Evolutionary conservation across 805 yeast genomes (phyloP), one percentile per base, ranked within the genome.

Genomic region (Suhomyces xylopsoci): DNA sequence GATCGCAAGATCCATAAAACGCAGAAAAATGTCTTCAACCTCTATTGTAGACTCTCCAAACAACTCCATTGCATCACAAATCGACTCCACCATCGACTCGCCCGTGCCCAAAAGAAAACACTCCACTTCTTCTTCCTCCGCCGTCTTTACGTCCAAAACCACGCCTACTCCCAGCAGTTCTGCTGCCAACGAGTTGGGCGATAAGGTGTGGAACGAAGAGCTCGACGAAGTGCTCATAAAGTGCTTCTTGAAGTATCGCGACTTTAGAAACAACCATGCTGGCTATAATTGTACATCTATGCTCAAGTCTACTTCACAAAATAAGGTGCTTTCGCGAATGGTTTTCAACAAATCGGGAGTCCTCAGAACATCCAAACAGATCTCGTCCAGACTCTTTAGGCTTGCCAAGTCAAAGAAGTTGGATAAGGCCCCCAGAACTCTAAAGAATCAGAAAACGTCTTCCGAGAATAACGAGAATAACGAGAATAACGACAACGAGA

Each of bases 271-370:
- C 12, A 62, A 62, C 48, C 68, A 64, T 26, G 50, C 56, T 12
- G 52, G 52, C 8, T 57, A 61, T 26, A 56, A 58, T 43, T 54
- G 68, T 0, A 45, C 58, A 3, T 53, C 63, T 8, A 56, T 66
- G 7, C 61, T 71, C 53, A 69, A 65, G 46, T 65, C 66, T 45
- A 64, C 76, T 14, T 65, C 58, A 40, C 78, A 73, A 54, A 73
- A 74, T 56, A 74, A 73, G 52, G 68, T 73, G 12, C 60, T 75
- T 43, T 71, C 77, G 3, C 62, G 77, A 47, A 73, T 75, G 78
- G 53, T 75, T 30, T 62, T 62, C 25, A 67, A 67, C 53, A 71
- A 67, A 55, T 67, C 77, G 7, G 74, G 74, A 9, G 58, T 69
- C 1, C 58, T 62, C 36, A 63, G 77, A 51, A 65, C 74, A 1